Percentiles rank a stretch among this genome's conserved stretches.
Conservation (phyloP, 2,329 filamentous ascomycete species). For the Zymoseptoria tritici region DNA sequence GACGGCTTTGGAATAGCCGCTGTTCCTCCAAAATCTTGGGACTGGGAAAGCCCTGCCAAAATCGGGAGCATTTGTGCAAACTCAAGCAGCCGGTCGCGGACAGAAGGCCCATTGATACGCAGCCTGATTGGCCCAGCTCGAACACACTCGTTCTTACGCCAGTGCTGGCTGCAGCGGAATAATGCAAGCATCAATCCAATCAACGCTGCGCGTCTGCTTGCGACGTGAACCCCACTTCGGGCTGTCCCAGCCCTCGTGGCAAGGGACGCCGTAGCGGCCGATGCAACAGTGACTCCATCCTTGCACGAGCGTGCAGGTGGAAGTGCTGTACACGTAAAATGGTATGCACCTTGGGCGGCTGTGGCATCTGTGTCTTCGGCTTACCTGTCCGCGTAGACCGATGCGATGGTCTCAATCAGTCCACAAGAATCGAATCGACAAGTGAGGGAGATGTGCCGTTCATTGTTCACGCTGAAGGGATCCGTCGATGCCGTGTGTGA, state of each 20-base stretch:
- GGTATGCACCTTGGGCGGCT: neutral
- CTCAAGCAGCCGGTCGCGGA: neutral
- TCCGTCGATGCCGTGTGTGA: neutral
- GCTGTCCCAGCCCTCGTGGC: neutral
- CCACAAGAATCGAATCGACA: neutral
- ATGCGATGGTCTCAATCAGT: neutral
- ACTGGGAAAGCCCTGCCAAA: neutral
- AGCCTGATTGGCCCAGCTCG: neutral
- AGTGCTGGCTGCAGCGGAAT: neutral
- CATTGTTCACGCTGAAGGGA: neutral
- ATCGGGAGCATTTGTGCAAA: neutral
- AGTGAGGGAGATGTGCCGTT: neutral
- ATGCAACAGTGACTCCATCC: too few species aligned
- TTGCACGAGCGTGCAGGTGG: neutral
- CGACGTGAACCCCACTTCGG: neutral
- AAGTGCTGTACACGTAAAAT: neutral
- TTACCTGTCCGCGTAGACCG: neutral
- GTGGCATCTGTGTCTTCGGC: neutral
- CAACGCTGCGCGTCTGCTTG: neutral
- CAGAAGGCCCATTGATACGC: neutral
- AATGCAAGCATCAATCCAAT: neutral
- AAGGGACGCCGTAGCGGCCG: neutral
- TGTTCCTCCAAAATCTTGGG: neutral
- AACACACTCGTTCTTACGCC: neutral
- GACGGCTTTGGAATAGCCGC: neutral